Evolutionary conservation across 495 filamentous ascomycete genomes (phyloP).

Genomic region (Aspergillus ostianus): DNA sequence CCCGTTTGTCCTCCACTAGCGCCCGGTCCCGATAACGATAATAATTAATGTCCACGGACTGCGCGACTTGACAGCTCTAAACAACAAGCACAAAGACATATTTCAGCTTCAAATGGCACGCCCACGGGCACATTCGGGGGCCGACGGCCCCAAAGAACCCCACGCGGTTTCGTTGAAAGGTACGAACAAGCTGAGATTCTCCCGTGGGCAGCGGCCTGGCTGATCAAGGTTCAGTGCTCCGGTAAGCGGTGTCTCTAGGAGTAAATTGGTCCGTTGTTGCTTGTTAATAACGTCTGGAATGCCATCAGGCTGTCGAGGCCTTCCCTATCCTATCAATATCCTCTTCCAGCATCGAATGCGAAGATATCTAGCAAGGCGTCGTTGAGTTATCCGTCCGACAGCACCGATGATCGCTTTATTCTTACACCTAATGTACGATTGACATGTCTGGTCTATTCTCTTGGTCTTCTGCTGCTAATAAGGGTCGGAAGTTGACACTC

Average conservation of each 20-base stretch:
- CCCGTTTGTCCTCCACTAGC: constrained; percentile 10
- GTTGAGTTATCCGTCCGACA: constrained; percentile 50
- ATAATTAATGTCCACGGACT: background rate
- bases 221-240: constrained; percentile 42
- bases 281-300: constrained; percentile 16
- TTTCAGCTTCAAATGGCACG: constrained; percentile 35
- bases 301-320: constrained; percentile 52
- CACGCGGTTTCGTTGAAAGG: constrained; percentile 87
- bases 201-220: constrained; percentile 14
- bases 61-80: background rate
- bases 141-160: constrained; percentile 69
- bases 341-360: constrained; percentile 50
- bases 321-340: constrained; percentile 55
- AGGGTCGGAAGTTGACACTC: constrained; percentile 63
- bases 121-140: constrained; percentile 42
- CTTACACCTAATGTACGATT: constrained; percentile 56
- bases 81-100: background rate
- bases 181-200: constrained; percentile 20
- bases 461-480: constrained; percentile 3
- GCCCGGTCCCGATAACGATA: constrained; percentile 10
- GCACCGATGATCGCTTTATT: constrained; percentile 52
- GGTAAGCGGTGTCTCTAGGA: constrained; percentile 35
- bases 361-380: constrained; percentile 52
- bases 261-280: background rate
- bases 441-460: background rate